Evolutionary conservation across 192 early-diverging fungal genomes (phyloP), one percentile per base, ranked within the genome.

Genomic region (Tieghemiomyces parasiticus): DNA sequence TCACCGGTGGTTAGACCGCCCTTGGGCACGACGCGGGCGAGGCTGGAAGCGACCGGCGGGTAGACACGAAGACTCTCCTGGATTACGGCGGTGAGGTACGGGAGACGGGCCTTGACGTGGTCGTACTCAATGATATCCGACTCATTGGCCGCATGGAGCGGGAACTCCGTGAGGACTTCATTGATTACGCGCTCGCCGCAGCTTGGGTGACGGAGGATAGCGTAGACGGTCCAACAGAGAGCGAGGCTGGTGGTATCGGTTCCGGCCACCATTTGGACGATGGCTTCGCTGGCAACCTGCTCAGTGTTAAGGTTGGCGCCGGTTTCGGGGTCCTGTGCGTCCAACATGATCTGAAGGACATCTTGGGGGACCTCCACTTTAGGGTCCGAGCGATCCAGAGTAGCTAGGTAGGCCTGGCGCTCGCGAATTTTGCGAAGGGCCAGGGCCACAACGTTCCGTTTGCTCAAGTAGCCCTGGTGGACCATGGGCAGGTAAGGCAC

Each of bases 61-160:
- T 55, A 63, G 6, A 75, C 58, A 8, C 73, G 56, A 61, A 75
- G 14, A 0, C 70, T 61, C 51, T 75, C 73, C 61, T 65, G 63
- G 35, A 75, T 69, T 38, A 68, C 68, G 0, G 70, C 73, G 25
- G 71, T 67, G 25, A 75, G 13, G 29, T 69, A 75, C n/a, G 70
- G 65, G 25, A 71, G 50, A 2, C 50, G 38, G 1, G 58, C 54
- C 45, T 68, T 70, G 52, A 61, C 65, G 42, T 69, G 65, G 8
- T 53, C 58, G 33, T 67, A 75, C 2, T 52, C 60, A 32, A 75
- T 72, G 0, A 59, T 13, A 2, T 30, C 44, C 1, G 46, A 3
- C 28, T 75, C 65, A 25, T 56, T 28, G 29, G 45, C 58, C 20
- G 50, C 13, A 13, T 29, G 14, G 6, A 42, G 8, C 1, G 67